These are phyloP conservation scores for Verticillium dahliae DNA, from an alignment of 2,329 filamentous ascomycete genomes.

Conservation along the genomic window DNA sequence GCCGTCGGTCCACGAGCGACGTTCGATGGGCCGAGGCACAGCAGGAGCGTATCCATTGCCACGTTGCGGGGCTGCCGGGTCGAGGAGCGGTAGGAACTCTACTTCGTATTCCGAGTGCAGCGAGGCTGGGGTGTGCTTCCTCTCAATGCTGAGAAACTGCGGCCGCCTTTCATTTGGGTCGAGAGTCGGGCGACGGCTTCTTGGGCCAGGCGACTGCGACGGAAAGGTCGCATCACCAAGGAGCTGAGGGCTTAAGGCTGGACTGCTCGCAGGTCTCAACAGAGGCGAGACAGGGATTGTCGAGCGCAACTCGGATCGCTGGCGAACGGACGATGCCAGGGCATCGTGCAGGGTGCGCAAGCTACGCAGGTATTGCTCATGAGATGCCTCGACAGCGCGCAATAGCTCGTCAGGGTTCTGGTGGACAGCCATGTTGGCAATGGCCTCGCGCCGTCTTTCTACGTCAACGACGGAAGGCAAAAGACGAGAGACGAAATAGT, in stretches of 20 bases:
- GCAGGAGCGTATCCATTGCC: neutral
- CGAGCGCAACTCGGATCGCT: slow-evolving; percentile 2
- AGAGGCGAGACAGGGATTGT: slow-evolving; percentile 35
- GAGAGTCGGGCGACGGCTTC: slow-evolving; percentile 21
- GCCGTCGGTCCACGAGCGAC: slow-evolving; percentile 23
- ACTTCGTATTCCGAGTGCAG: slow-evolving; percentile 13
- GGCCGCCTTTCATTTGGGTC: slow-evolving; percentile 11
- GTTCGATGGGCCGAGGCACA: slow-evolving; percentile 2
- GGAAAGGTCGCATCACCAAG: slow-evolving; percentile 4
- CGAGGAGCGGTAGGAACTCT: slow-evolving; percentile 11
- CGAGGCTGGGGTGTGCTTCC: slow-evolving; percentile 10
- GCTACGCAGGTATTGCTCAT: slow-evolving; percentile 25
- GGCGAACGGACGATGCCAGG: slow-evolving; percentile 7
- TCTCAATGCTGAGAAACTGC: neutral
- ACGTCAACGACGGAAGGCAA: neutral
- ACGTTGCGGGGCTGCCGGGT: neutral
- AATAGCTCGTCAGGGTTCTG: slow-evolving; percentile 25
- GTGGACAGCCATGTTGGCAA: slow-evolving; percentile 10
- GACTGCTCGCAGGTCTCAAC: slow-evolving; percentile 31
- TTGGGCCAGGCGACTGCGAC: slow-evolving; percentile 3
- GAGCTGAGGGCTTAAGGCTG: slow-evolving; percentile 4
- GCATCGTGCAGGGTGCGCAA: slow-evolving; percentile 21
- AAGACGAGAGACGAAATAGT: neutral
- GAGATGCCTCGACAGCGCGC: slow-evolving; percentile 22
- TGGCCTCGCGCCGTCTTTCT: neutral